Evolutionary conservation across 176 grass and related monocot species (phyloP).

Genomic region (Rhynchospora breviuscula): DNA sequence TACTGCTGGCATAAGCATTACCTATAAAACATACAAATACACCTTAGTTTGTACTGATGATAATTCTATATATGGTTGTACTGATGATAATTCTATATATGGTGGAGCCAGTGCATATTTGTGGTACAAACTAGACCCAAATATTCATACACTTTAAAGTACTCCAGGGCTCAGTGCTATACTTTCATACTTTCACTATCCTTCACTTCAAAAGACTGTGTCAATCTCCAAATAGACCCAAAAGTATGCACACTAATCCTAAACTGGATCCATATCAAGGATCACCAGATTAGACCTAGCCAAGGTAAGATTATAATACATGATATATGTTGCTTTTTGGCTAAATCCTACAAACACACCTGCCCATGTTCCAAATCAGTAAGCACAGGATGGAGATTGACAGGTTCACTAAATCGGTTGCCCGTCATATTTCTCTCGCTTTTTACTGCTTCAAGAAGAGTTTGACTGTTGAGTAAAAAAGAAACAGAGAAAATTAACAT

Average conservation of each 20-base stretch:
- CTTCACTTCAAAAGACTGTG: neutral
- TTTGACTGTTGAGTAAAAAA: constrained; percentile 49
- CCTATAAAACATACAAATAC: neutral
- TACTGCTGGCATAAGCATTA: neutral
- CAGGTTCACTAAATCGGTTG: constrained; percentile 48
- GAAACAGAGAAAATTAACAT: neutral
- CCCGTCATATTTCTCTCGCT: constrained; percentile 59
- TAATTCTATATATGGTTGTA: neutral
- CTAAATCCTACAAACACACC: constrained; percentile 39
- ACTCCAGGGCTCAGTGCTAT: neutral
- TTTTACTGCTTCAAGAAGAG: constrained; percentile 68
- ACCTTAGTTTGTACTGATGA: neutral
- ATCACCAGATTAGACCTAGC: neutral
- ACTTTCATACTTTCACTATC: neutral
- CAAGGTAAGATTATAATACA: constrained; percentile 5
- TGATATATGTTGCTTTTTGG: neutral
- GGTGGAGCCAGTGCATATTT: neutral
- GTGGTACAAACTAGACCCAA: neutral
- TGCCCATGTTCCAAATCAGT: constrained; percentile 80
- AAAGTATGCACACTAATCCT: neutral
- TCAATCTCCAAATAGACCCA: neutral
- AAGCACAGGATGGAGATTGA: constrained; percentile 71
- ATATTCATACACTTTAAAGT: neutral
- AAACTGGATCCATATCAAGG: neutral
- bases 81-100: neutral